A percentile compares a stretch with the other conserved stretches of the same genome.
Evolutionary conservation across 2,329 filamentous ascomycete species (phyloP).

Genomic region (Fusarium miscanthi): DNA sequence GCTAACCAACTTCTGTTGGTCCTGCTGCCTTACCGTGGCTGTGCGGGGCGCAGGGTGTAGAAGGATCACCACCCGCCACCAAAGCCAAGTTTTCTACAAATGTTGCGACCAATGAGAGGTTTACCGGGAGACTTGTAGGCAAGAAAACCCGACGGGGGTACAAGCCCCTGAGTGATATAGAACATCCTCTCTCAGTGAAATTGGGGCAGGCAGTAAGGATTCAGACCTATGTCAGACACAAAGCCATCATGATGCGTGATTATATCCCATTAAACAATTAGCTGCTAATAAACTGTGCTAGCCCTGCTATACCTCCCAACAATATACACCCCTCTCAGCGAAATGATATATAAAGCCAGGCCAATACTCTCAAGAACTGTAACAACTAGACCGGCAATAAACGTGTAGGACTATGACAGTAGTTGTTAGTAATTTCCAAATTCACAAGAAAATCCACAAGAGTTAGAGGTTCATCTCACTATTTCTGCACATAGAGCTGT

Average conservation of each 20-base stretch:
- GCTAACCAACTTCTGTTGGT: not conserved
- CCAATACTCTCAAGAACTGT: not conserved
- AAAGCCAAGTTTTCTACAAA: no score
- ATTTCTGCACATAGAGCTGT: slow-evolving; percentile 1
- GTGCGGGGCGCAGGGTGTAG: not conserved
- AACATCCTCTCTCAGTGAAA: no score
- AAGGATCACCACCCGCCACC: not conserved
- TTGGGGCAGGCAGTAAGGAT: no score
- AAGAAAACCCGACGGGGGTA: no score
- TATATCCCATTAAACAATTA: not conserved
- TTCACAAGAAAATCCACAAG: rapidly evolving
- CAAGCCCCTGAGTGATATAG: no score
- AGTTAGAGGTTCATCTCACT: not conserved
- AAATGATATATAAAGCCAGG: not conserved
- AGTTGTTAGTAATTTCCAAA: not conserved
- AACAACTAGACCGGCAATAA: not conserved
- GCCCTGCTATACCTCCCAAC: slow-evolving; percentile 14
- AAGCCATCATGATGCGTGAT: rapidly evolving
- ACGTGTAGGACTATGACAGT: not conserved
- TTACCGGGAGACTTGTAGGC: no score
- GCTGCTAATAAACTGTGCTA: not conserved
- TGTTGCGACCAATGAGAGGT: no score
- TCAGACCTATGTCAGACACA: not conserved
- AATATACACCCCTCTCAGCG: not conserved
- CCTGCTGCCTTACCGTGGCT: not conserved